Percentiles rank a stretch among this genome's conserved stretches.
Evolutionary conservation across 306 rosid genomes (phyloP).

Genomic region (Oxytropis ochrocephala): DNA sequence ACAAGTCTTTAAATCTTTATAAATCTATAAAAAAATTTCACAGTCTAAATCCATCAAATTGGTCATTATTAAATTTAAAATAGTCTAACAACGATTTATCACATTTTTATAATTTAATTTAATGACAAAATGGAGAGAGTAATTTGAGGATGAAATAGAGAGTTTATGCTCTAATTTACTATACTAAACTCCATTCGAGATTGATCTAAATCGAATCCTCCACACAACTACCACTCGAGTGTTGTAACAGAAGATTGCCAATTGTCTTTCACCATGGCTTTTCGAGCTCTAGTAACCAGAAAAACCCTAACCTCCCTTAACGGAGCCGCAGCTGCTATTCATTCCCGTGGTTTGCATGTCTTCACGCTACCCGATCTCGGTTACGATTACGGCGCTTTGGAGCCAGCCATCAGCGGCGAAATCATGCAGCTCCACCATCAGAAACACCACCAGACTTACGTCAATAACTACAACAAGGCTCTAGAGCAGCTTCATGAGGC

Average conservation of each 20-base stretch:
- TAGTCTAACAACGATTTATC: too few species aligned
- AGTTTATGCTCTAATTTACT: too few species aligned
- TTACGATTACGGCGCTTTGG: constrained; percentile 82
- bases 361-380: constrained; percentile 78
- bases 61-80: too few species aligned
- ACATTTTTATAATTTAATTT: too few species aligned
- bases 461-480: constrained; percentile 90
- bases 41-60: too few species aligned
- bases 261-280: constrained; percentile 28
- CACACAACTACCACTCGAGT: background rate
- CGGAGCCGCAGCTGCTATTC: background rate
- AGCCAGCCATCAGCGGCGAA: constrained; percentile 82
- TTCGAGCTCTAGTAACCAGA: constrained; percentile 30
- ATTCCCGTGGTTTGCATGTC: constrained; percentile 52
- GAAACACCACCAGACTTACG: constrained; percentile 85
- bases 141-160: too few species aligned
- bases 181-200: background rate
- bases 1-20: too few species aligned
- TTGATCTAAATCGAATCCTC: background rate
- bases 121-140: too few species aligned
- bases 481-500: constrained; percentile 79
- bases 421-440: constrained; percentile 92
- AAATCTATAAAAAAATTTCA: too few species aligned
- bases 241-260: background rate
- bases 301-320: constrained; percentile 32